phyloP scores from a whole-genome alignment of 139 green algal species.

The Mesostigma viride region DNA sequence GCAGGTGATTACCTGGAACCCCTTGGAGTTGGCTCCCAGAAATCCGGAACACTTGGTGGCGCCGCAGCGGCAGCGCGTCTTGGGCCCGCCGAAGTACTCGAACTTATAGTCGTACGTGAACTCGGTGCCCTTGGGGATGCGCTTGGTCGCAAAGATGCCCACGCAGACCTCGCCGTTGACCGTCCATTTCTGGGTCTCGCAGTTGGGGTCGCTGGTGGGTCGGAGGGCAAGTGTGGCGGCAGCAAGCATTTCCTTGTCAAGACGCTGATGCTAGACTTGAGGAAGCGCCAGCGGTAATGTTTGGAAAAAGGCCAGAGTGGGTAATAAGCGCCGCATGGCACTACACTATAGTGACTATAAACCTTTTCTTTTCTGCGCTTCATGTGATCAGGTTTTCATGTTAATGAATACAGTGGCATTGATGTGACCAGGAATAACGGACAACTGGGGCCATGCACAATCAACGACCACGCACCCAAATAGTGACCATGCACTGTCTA shows the following conservation, averaged over 20 bases:
- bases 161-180: slow-evolving; percentile 89
- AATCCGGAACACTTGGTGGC: slow-evolving; percentile 22
- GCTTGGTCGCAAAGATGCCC: slow-evolving; percentile 67
- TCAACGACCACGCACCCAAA: too few relatives aligned
- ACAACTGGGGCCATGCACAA: too few relatives aligned
- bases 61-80: slow-evolving; percentile 27
- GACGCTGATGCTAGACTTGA: not conserved
- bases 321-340: too few relatives aligned
- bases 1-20: too few relatives aligned
- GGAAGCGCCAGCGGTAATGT: not conserved
- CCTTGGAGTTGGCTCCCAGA: slow-evolving; percentile 26
- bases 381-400: not conserved
- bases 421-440: too few relatives aligned
- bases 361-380: too few relatives aligned
- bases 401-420: too few relatives aligned
- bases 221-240: not conserved
- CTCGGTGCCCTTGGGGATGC: slow-evolving; percentile 63
- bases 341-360: too few relatives aligned
- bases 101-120: slow-evolving; percentile 52
- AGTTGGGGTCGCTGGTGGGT: slow-evolving; percentile 72
- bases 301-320: not conserved
- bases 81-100: slow-evolving; percentile 29
- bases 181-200: slow-evolving; percentile 96
- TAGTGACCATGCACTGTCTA: too few relatives aligned
- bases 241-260: too few relatives aligned